Base-by-base conservation (phyloP, 1,284 basidiomycete species). In the Boletus nobilissimus region DNA sequence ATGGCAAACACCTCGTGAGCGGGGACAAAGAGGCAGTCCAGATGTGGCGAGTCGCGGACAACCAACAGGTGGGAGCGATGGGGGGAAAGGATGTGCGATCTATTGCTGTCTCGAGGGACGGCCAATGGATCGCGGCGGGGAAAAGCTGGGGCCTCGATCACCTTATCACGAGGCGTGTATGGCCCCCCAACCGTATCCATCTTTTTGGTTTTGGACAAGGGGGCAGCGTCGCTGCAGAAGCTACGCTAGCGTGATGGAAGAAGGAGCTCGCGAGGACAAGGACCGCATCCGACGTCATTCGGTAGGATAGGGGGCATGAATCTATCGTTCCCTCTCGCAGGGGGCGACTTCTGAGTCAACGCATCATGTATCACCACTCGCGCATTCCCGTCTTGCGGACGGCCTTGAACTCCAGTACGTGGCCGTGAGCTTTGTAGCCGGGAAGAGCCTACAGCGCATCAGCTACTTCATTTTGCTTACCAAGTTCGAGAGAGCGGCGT, bases 181-280 rank as follows among this genome's bases (percentile, higher is more conserved):
- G 97, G 97, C 87, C 90, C 1, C 81, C 89, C 89, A 80, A 90
- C 11, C 88, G 90, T 32, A 94, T 98, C 34, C 97, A 98, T 84
- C 83, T 97, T 24, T 96, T 98, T 81, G 97, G 97, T 10, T 98
- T 97, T 82, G 96, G 91, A 1, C 97, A 98, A 85, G 97, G 97
- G 1, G 97, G 96, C 0, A 95, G 90, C 40, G 91, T 96, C 51
- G 95, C 92, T 5, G 90, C 91, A 3, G 96, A 98, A 85, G 88
- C 93, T 90, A 88, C 26, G 81, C 95, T 69, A 71, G 83, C 38
- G 83, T 89, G 80, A 83, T 88, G 62, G 83, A 86, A 72, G 80
- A 82, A 70, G 77, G 83, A 79, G 77, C 81, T 80, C 80, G 48
- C 72, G 11, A 71, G 39, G 51, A 38, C 68, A 60, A 73, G 43